Conservation (phyloP, 2,329 filamentous ascomycete species). For the Trichoderma endophyticum region DNA sequence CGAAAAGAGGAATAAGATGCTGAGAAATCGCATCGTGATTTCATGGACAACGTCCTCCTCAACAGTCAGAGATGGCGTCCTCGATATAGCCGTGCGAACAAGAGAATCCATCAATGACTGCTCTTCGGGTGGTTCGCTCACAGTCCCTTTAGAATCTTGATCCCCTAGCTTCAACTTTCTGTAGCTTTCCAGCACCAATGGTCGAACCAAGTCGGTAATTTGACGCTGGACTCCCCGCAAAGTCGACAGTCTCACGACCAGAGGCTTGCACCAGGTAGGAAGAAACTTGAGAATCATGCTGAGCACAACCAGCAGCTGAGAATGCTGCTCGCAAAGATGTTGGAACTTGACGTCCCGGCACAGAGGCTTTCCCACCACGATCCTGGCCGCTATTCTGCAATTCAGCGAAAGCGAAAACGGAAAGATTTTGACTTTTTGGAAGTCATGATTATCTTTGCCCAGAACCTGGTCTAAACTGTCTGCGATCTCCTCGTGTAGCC, state of each 20-base stretch:
- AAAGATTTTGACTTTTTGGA: neutral
- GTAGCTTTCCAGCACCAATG: neutral
- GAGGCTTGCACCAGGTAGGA: neutral
- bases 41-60: neutral
- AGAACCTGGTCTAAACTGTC: neutral
- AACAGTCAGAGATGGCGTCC: neutral
- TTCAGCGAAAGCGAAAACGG: neutral
- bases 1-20: neutral
- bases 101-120: neutral
- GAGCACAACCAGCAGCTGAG: neutral
- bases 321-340: neutral
- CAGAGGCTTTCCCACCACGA: neutral
- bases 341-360: neutral
- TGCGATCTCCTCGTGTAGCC: neutral
- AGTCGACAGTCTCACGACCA: neutral
- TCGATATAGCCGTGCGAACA: neutral
- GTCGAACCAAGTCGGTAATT: neutral
- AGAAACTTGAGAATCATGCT: neutral
- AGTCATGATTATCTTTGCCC: neutral
- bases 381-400: neutral
- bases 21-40: neutral
- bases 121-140: neutral
- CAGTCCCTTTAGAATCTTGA: neutral
- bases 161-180: neutral
- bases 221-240: neutral